phyloP scores from a whole-genome alignment of 345 rosid species.

The Citrus unshiu region DNA sequence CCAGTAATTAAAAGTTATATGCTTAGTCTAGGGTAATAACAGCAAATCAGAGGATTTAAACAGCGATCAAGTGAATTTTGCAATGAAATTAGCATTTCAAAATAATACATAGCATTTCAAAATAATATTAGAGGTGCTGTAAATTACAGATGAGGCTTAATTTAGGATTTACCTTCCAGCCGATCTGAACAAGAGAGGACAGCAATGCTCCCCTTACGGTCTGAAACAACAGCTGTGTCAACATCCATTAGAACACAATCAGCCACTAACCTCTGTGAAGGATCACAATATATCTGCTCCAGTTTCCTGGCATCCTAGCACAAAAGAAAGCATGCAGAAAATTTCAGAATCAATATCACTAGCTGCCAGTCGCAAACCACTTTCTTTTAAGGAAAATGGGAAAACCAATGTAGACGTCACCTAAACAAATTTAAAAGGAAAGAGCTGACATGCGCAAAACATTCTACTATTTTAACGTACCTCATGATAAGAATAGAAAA shows the following conservation, averaged over 20 bases:
- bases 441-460: background rate
- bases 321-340: constrained; percentile 10
- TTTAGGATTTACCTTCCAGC: constrained; percentile 46
- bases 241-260: constrained; percentile 81
- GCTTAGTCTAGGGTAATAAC: background rate
- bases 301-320: constrained; percentile 73
- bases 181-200: constrained; percentile 75
- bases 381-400: background rate
- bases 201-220: constrained; percentile 93
- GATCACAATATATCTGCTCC: constrained; percentile 87
- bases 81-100: background rate
- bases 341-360: constrained; percentile 11
- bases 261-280: constrained; percentile 94
- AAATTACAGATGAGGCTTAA: constrained; percentile 1
- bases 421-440: background rate
- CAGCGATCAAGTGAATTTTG: background rate
- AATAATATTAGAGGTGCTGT: background rate
- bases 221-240: constrained; percentile 89
- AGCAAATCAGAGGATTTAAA: background rate
- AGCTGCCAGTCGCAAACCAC: background rate
- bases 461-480: constrained; percentile 35
- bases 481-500: constrained; percentile 87
- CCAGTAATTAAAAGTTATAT: background rate
- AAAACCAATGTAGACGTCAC: background rate
- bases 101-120: background rate